Percentiles rank a stretch among this genome's conserved stretches.
These are phyloP conservation scores for Malassezia psittaci DNA, from an alignment of 1,284 basidiomycete genomes.

Conservation along the genomic window DNA sequence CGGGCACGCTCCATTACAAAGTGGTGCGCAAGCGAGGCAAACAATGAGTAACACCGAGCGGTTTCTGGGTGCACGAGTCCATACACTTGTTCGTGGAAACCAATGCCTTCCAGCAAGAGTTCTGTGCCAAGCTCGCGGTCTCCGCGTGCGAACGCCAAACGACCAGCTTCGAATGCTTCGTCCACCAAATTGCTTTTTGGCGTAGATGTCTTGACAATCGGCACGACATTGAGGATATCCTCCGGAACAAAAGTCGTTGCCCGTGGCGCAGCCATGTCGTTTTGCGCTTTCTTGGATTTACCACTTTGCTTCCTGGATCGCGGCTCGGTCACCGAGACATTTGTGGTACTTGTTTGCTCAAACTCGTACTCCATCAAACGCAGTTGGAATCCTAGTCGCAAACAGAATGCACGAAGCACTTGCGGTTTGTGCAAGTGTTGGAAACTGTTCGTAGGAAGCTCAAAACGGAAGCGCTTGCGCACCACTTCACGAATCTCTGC, in stretches of 20 bases:
- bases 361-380: constrained; percentile 52
- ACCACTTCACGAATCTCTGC: constrained; percentile 50
- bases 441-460: constrained; percentile 49
- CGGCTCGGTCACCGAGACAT: constrained; percentile 43
- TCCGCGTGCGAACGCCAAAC: constrained; percentile 52
- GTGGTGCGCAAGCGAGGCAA: constrained; percentile 51
- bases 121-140: constrained; percentile 52
- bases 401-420: constrained; percentile 53
- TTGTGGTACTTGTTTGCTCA: constrained; percentile 20
- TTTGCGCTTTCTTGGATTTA: constrained; percentile 14
- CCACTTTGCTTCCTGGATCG: constrained; percentile 16
- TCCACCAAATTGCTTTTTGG: constrained; percentile 53
- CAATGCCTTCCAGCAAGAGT: constrained; percentile 54
- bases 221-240: constrained; percentile 54
- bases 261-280: constrained; percentile 20
- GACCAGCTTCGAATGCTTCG: constrained; percentile 54
- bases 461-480: constrained; percentile 52
- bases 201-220: constrained; percentile 53
- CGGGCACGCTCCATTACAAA: constrained; percentile 24
- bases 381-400: constrained; percentile 54
- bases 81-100: constrained; percentile 55
- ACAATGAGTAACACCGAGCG: constrained; percentile 53
- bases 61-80: constrained; percentile 56
- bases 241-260: constrained; percentile 51
- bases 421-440: constrained; percentile 48